Percentiles rank a stretch among this genome's conserved stretches.
phyloP scores from a whole-genome alignment of 129 eudicot genomes.

The Erigeron canadensis region DNA sequence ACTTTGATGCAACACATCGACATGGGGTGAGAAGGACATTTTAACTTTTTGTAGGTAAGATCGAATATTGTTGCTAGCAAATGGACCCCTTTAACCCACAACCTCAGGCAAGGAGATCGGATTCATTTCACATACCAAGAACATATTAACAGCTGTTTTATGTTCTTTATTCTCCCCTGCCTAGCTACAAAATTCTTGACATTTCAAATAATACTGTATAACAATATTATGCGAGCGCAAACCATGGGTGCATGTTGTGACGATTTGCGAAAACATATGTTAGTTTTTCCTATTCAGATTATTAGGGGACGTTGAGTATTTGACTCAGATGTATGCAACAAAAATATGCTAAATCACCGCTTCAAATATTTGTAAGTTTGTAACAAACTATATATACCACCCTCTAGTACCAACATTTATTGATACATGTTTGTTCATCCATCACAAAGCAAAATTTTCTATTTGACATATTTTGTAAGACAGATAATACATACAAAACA shows the following conservation, averaged over 20 bases:
- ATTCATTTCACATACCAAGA: slow-evolving; percentile 27
- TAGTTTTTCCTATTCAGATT: too few relatives aligned
- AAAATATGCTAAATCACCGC: background rate
- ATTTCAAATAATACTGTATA: background rate
- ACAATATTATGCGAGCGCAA: background rate
- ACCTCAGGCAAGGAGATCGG: slow-evolving; percentile 15
- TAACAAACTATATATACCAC: background rate
- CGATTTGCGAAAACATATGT: too few relatives aligned
- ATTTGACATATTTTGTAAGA: slow-evolving; percentile 10
- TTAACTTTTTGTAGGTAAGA: slow-evolving; percentile 42
- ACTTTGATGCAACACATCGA: slow-evolving; percentile 1
- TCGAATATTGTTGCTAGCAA: slow-evolving; percentile 44
- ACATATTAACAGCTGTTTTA: slow-evolving; percentile 26
- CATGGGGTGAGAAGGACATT: slow-evolving; percentile 36
- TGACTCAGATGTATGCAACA: too few relatives aligned
- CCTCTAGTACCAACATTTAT: background rate
- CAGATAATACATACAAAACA: slow-evolving; percentile 4
- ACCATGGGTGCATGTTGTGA: too few relatives aligned
- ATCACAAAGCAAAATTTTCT: background rate
- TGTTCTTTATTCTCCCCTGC: slow-evolving; percentile 28
- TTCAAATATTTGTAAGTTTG: background rate
- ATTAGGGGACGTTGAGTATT: too few relatives aligned
- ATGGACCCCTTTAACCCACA: slow-evolving; percentile 31
- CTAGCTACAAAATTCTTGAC: slow-evolving; percentile 1
- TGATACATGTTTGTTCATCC: background rate